These are phyloP conservation scores for Fusarium virguliforme DNA, from an alignment of 2,329 filamentous ascomycete species.

Conservation along the genomic window DNA sequence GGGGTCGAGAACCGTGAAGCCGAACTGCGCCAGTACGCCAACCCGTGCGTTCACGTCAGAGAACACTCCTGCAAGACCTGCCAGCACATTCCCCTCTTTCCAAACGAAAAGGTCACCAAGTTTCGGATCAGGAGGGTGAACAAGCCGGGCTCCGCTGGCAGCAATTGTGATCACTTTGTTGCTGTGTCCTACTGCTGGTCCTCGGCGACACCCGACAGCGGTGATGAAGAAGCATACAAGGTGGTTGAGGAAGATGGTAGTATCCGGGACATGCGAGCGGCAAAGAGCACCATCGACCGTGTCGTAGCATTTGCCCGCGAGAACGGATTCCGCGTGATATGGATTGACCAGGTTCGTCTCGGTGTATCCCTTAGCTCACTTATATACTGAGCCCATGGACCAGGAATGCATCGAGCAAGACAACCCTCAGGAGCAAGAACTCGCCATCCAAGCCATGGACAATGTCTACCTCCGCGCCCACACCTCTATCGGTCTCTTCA, in stretches of 20 bases:
- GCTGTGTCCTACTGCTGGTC: not conserved
- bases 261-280: not conserved
- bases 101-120: conserved; percentile 3
- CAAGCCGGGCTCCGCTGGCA: not conserved
- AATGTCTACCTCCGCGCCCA: not conserved
- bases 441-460: conserved; percentile 6
- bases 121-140: conserved; percentile 6
- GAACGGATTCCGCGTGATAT: not conserved
- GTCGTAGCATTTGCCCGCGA: not conserved
- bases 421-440: not conserved
- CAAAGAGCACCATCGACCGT: not conserved
- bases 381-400: not conserved
- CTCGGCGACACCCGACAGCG: not conserved
- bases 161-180: not conserved
- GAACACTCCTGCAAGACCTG: not conserved
- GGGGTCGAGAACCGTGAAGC: conserved; percentile 5
- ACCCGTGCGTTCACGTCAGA: not conserved
- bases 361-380: too few species aligned
- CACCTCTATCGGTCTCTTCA: not conserved
- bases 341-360: not conserved
- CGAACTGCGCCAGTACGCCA: not conserved
- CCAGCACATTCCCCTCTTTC: not conserved
- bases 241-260: not conserved
- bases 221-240: not conserved
- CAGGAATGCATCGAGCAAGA: conserved; percentile 4